These are phyloP conservation scores for Aureobasidium sp. DNA, from an alignment of 2,329 filamentous ascomycete species.

Conservation along the genomic window DNA sequence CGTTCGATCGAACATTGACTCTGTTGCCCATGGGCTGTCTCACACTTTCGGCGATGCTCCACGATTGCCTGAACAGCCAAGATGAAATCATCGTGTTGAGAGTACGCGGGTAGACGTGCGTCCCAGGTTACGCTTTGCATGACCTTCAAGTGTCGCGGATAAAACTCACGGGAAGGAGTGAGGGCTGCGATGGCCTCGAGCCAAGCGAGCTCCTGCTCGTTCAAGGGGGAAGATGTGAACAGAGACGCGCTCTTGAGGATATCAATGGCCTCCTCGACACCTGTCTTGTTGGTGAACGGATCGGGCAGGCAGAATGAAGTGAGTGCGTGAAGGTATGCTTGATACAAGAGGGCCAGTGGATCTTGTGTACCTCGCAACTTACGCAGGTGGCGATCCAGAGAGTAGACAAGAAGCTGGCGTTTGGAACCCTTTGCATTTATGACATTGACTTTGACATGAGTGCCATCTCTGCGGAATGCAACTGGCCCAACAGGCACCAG, in stretches of 20 bases:
- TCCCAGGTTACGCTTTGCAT: conserved; percentile 55
- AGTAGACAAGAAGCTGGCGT: conserved; percentile 56
- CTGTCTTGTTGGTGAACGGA: conserved; percentile 63
- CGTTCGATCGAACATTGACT: background rate
- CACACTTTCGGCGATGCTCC: conserved; percentile 21
- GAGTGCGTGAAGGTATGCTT: conserved; percentile 65
- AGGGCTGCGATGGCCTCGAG: conserved; percentile 30
- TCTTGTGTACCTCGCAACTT: conserved; percentile 61
- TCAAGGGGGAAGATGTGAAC: conserved; percentile 29
- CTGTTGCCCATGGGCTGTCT: background rate
- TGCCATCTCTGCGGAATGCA: conserved; percentile 44
- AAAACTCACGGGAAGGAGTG: conserved; percentile 45
- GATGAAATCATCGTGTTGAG: conserved; percentile 41
- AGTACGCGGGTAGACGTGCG: conserved; percentile 37
- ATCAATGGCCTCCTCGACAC: conserved; percentile 59
- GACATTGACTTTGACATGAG: background rate
- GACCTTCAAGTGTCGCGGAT: conserved; percentile 43
- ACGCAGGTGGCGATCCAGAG: conserved; percentile 60
- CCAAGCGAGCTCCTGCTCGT: conserved; percentile 28
- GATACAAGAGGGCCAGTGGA: conserved; percentile 55
- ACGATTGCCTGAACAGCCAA: conserved; percentile 31
- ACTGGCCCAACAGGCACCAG: conserved; percentile 58
- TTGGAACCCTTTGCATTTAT: accelerated
- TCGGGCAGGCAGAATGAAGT: conserved; percentile 68
- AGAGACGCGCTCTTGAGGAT: conserved; percentile 28